These are phyloP conservation scores for Paramecium pentaurelia DNA, from an alignment of 73 alveolate genomes.

Conservation along the genomic window DNA sequence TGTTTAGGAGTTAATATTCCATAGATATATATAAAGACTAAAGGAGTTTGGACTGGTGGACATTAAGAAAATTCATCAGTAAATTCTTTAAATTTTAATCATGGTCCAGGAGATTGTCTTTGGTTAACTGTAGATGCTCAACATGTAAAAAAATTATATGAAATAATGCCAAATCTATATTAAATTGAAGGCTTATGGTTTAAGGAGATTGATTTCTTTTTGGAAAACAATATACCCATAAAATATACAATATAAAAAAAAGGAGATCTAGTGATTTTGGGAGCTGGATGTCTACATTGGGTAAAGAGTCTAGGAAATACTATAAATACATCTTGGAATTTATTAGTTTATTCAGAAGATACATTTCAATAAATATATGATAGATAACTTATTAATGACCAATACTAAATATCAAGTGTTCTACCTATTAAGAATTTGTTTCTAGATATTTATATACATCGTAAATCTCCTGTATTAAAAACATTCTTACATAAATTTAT, in stretches of 20 bases:
- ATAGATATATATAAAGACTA: constrained; percentile 68
- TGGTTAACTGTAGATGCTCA: constrained; percentile 67
- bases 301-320: constrained; percentile 71
- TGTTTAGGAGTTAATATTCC: constrained; percentile 75
- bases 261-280: constrained; percentile 72
- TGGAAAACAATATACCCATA: constrained; percentile 61
- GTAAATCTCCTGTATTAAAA: background rate
- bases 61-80: constrained; percentile 76
- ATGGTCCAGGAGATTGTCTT: constrained; percentile 71
- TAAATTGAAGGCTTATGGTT: constrained; percentile 72
- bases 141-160: constrained; percentile 49
- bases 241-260: constrained; percentile 29
- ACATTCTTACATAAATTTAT: background rate
- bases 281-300: constrained; percentile 79
- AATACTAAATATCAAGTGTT: constrained; percentile 38
- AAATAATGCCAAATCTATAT: constrained; percentile 60
- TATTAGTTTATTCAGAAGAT: constrained; percentile 47
- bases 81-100: constrained; percentile 71
- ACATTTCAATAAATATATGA: constrained; percentile 45
- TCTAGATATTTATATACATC: constrained; percentile 63
- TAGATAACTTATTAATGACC: constrained; percentile 60
- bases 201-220: constrained; percentile 59
- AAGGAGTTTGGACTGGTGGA: constrained; percentile 87
- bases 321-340: constrained; percentile 78
- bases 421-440: constrained; percentile 60